Conservation (phyloP, 768 basidiomycete genomes). For the Collybia nuda region DNA sequence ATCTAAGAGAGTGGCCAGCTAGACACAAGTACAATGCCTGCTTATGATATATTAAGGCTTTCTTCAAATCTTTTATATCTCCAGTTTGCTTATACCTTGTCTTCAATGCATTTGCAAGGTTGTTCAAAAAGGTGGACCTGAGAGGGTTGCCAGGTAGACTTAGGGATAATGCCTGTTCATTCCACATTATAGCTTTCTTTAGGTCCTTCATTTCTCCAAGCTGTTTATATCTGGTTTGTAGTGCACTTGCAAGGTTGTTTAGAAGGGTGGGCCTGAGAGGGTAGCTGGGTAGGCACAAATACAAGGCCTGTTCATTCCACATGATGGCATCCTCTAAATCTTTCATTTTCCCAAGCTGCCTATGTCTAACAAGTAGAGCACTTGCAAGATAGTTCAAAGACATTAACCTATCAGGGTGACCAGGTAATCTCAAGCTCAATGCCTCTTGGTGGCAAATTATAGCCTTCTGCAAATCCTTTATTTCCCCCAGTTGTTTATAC, state of each 20-base stretch:
- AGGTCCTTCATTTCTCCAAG: not conserved
- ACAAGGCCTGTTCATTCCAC: no score
- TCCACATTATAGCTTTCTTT: not conserved
- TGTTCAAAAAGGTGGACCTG: not conserved
- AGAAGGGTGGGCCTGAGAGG: not conserved
- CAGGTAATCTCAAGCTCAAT: not conserved
- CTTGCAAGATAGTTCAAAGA: not conserved
- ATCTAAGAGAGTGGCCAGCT: not conserved
- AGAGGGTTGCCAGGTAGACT: not conserved
- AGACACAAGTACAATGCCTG: not conserved
- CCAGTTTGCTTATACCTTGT: not conserved
- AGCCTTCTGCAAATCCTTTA: not conserved
- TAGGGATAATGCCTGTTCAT: not conserved
- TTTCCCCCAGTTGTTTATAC: slow-evolving; percentile 5
- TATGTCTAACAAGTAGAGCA: slow-evolving; percentile 7
- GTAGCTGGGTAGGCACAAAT: not conserved
- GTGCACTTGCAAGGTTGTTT: not conserved
- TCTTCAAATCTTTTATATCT: no score
- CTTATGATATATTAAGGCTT: not conserved
- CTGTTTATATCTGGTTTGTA: not conserved
- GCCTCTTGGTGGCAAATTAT: slow-evolving; percentile 1
- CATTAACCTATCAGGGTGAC: not conserved
- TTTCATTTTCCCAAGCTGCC: no score
- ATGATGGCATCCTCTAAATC: no score
- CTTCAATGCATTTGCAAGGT: not conserved